Percentiles rank a stretch among this genome's conserved stretches.
phyloP scores from a whole-genome alignment of 371 early-diverging fungal species.

The Mucor saturninus region DNA sequence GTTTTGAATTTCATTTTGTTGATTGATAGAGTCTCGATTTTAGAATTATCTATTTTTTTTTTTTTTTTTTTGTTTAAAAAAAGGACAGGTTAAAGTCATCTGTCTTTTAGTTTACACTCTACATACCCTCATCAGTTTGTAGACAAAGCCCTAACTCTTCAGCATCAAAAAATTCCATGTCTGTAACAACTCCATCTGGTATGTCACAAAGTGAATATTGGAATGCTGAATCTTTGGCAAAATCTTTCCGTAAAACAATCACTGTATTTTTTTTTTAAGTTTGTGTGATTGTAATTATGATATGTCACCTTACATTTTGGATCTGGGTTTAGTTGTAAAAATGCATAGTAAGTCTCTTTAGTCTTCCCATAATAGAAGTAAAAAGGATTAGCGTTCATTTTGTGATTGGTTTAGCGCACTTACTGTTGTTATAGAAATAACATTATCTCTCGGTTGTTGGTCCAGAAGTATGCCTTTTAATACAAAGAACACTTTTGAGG shows the following conservation, averaged over 20 bases:
- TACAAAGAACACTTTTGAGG: background rate
- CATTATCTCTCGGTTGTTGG: slow-evolving; percentile 7
- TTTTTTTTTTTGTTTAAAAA: no score
- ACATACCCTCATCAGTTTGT: slow-evolving; percentile 14
- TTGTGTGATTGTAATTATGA: background rate
- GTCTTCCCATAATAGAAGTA: background rate
- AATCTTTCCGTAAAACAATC: slow-evolving; percentile 12
- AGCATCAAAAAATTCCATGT: slow-evolving; percentile 33
- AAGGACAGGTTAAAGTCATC: no score
- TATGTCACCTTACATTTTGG: slow-evolving; percentile 15
- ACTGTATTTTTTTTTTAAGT: slow-evolving; percentile 9
- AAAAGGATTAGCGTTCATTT: background rate
- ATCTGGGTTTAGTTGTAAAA: slow-evolving; percentile 10
- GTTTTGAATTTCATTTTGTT: slow-evolving; percentile 7
- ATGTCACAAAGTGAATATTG: slow-evolving; percentile 6
- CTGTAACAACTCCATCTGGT: slow-evolving; percentile 10
- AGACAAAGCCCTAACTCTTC: slow-evolving; percentile 21
- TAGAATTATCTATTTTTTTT: background rate
- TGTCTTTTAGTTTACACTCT: no score
- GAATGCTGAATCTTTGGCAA: background rate
- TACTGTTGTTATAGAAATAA: slow-evolving; percentile 15
- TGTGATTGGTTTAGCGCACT: background rate
- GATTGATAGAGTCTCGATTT: slow-evolving; percentile 11
- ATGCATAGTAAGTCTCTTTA: slow-evolving; percentile 13
- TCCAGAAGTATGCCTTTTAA: slow-evolving; percentile 6